Evolutionary conservation across 2,329 filamentous ascomycete species (phyloP).

Genomic region (Diaporthe sp.): DNA sequence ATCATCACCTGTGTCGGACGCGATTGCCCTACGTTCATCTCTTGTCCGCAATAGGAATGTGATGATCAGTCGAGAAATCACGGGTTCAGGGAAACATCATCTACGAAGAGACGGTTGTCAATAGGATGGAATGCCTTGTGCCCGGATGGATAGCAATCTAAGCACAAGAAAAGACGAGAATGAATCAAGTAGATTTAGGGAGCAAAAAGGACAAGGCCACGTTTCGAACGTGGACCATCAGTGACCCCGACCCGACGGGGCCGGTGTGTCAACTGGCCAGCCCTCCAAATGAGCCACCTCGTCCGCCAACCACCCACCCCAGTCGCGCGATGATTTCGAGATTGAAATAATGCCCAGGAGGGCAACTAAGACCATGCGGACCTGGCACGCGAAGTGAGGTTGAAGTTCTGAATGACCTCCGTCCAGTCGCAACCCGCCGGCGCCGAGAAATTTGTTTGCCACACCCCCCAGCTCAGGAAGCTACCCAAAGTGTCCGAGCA

Average conservation of each 20-base stretch:
- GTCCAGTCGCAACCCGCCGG: constrained; percentile 21
- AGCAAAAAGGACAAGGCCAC: not conserved
- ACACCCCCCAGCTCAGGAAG: constrained; percentile 35
- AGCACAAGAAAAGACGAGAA: not conserved
- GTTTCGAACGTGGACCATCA: not conserved
- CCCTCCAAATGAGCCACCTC: not conserved
- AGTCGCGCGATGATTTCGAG: not conserved
- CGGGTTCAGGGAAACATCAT: not conserved
- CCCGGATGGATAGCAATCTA: not conserved
- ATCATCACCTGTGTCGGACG: not conserved
- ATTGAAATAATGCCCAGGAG: not conserved
- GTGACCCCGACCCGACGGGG: not conserved
- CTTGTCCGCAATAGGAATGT: not conserved
- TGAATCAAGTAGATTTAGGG: not conserved
- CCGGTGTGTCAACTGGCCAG: not conserved
- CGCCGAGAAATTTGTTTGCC: not conserved
- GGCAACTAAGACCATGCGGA: not conserved
- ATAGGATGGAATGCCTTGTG: not conserved
- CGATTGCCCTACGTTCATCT: not conserved
- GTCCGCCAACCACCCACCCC: not conserved
- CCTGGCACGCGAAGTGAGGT: not conserved
- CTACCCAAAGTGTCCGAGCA: constrained; percentile 19
- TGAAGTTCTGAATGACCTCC: constrained; percentile 2
- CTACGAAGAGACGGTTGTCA: not conserved
- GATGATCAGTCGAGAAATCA: not conserved